These are phyloP conservation scores for Leptomonas seymouri DNA, from an alignment of 208 protist species.

Conservation along the genomic window DNA sequence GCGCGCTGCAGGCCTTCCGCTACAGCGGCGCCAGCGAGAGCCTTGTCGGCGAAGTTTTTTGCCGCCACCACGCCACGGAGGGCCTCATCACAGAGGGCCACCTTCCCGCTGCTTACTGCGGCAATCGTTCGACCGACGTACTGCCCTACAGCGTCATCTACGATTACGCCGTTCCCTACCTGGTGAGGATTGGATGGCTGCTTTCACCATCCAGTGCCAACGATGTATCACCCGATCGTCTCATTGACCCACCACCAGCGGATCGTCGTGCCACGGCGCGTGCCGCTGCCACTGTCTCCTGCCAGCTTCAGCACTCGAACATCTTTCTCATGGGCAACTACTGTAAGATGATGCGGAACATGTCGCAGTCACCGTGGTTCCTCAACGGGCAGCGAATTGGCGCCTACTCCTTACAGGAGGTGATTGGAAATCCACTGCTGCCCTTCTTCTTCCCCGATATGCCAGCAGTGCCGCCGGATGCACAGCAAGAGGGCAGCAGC, in stretches of 20 bases:
- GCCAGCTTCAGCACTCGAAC: constrained; percentile 64
- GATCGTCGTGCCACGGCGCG: constrained; percentile 21
- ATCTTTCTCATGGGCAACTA: constrained; percentile 88
- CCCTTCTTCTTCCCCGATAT: constrained; percentile 84
- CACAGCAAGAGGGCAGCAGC: constrained; percentile 15
- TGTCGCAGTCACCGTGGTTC: constrained; percentile 93
- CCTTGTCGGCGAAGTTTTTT: constrained; percentile 70
- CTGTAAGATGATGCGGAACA: constrained; percentile 80
- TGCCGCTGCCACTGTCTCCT: constrained; percentile 47
- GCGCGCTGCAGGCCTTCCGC: constrained; percentile 54
- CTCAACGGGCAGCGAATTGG: constrained; percentile 71
- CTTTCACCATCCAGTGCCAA: not conserved
- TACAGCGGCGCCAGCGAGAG: constrained; percentile 66
- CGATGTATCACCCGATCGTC: not conserved
- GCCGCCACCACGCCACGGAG: constrained; percentile 62
- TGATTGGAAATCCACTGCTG: constrained; percentile 80
- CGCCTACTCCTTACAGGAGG: constrained; percentile 82
- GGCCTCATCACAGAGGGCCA: constrained; percentile 44
- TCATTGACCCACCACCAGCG: not conserved
- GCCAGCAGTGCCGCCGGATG: constrained; percentile 25
- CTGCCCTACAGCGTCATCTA: constrained; percentile 82
- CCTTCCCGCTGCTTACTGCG: constrained; percentile 66
- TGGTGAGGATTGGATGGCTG: constrained; percentile 47
- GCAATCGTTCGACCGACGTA: constrained; percentile 63
- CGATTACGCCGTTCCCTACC: constrained; percentile 73